phyloP scores from a whole-genome alignment of 345 rosid species.

The Gossypium raimondii region DNA sequence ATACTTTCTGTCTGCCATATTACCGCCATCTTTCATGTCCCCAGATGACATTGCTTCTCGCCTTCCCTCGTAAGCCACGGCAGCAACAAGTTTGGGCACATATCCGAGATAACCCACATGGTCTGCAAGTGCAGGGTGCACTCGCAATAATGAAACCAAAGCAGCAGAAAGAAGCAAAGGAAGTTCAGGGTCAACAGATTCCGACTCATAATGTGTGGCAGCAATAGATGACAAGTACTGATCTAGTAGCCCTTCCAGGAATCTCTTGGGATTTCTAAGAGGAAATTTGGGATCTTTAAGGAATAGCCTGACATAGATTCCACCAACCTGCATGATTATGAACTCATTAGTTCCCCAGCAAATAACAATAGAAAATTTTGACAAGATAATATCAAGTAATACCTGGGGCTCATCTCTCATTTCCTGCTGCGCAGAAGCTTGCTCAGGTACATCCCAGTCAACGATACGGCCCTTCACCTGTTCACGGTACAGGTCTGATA shows the following conservation, averaged over 20 bases:
- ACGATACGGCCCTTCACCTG: constrained; percentile 85
- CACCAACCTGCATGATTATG: constrained; percentile 70
- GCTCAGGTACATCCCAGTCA: constrained; percentile 99
- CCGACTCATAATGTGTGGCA: constrained; percentile 79
- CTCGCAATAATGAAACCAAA: constrained; percentile 93
- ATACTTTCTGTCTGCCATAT: constrained; percentile 34
- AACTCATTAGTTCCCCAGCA: constrained; percentile 18
- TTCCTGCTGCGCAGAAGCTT: constrained; percentile 78
- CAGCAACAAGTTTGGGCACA: constrained; percentile 96
- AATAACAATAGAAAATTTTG: not conserved
- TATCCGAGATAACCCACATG: constrained; percentile 98
- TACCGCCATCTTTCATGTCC: constrained; percentile 50
- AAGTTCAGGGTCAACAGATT: constrained; percentile 84
- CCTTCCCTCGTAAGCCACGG: constrained; percentile 93
- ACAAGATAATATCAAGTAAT: constrained; percentile 14
- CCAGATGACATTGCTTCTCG: constrained; percentile 86
- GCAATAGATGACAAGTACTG: constrained; percentile 93
- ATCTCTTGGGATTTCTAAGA: constrained; percentile 89
- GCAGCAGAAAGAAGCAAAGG: constrained; percentile 98
- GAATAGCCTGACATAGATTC: constrained; percentile 91
- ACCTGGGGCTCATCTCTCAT: constrained; percentile 97
- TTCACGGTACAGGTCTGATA: constrained; percentile 83
- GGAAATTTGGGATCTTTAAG: constrained; percentile 98
- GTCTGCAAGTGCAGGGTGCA: constrained; percentile 96
- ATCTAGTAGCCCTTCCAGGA: constrained; percentile 95